Base-by-base conservation (phyloP, 768 basidiomycete species). In the Podaxis carcinomalis region DNA sequence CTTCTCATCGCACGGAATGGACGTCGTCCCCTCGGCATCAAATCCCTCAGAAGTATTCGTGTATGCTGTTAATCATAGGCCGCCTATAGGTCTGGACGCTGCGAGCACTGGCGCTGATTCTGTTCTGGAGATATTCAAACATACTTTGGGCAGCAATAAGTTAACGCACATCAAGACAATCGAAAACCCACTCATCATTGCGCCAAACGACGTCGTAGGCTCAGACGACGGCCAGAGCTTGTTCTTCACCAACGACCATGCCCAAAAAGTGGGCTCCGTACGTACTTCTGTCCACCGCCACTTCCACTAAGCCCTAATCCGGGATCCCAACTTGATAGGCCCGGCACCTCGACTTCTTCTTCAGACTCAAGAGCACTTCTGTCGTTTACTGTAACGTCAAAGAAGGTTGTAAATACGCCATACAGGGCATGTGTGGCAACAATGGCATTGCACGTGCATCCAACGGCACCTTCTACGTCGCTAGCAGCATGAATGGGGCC, bases 151-250 rank as follows among this genome's bases (percentile, higher is more conserved):
- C 11, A 73, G 77, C 56, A 66, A 71, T 23, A 74, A 67, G 1
- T 65, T 90, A 52, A 75, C 70, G 4, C 83, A 89, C 66, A 68
- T 90, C 25, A 77, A 70, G 62, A 90, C 90, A 3, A 72, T 90
- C 19, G 71, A 78, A 37, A 79, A 87, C 67, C 74, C 79, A 5
- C 69, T 82, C 10, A 77, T 92, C 23, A 42, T 80, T 10, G 83
- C 87, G 4, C 90, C 90, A 1, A 92, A 91, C 67, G 90, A 90
- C 67, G 57, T 92, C 13, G 81, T 84, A n/a, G 89, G 89, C 28
- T 79, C 77, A 32, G 68, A 82, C 2, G 85, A 90, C 63, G 87
- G 87, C 27, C 75, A 80, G 62, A 82, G 81, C 40, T 84, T 91
- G 60, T 84, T 83, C 69, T 83, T 90, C 68, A 88, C 89, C 32